A percentile compares a stretch with the other conserved stretches of the same genome.
phyloP scores from a whole-genome alignment of 129 eudicot genomes.

The Mikania micrantha region DNA sequence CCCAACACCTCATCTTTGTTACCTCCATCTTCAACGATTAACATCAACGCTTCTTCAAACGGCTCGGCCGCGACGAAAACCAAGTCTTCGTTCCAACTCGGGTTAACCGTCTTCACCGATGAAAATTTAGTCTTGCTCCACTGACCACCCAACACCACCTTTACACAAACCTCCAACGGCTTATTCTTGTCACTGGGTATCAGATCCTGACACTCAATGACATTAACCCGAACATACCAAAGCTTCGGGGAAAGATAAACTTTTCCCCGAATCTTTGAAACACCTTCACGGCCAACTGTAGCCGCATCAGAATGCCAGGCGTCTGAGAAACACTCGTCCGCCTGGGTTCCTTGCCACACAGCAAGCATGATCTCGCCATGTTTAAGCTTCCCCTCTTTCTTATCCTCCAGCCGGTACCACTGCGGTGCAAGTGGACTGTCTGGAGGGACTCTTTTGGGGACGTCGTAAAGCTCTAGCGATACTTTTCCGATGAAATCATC shows the following conservation, averaged over 20 bases:
- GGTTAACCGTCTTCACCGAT: constrained; percentile 45
- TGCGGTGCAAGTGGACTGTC: constrained; percentile 87
- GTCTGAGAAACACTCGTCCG: constrained; percentile 83
- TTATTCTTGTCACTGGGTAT: constrained; percentile 52
- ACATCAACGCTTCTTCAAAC: constrained; percentile 72
- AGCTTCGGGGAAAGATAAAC: constrained; percentile 83
- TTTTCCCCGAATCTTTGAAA: constrained; percentile 65
- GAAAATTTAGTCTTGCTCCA: constrained; percentile 36
- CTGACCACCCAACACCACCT: constrained; percentile 53
- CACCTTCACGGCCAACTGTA: constrained; percentile 49
- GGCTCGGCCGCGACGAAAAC: constrained; percentile 74
- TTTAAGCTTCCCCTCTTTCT: constrained; percentile 50
- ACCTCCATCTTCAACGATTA: constrained; percentile 60
- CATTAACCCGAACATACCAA: constrained; percentile 86
- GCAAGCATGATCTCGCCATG: constrained; percentile 87
- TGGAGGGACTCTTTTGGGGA: constrained; percentile 84
- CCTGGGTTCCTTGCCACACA: constrained; percentile 88
- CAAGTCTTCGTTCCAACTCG: constrained; percentile 86
- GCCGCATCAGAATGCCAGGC: constrained; percentile 98
- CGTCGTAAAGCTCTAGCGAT: constrained; percentile 52
- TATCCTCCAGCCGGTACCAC: constrained; percentile 81
- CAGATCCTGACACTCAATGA: constrained; percentile 83
- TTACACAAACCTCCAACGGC: constrained; percentile 50
- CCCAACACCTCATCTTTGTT: constrained; percentile 64
- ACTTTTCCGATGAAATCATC: constrained; percentile 78